Conservation (phyloP, 2,329 filamentous ascomycete species). For the Colletotrichum tropicale region DNA sequence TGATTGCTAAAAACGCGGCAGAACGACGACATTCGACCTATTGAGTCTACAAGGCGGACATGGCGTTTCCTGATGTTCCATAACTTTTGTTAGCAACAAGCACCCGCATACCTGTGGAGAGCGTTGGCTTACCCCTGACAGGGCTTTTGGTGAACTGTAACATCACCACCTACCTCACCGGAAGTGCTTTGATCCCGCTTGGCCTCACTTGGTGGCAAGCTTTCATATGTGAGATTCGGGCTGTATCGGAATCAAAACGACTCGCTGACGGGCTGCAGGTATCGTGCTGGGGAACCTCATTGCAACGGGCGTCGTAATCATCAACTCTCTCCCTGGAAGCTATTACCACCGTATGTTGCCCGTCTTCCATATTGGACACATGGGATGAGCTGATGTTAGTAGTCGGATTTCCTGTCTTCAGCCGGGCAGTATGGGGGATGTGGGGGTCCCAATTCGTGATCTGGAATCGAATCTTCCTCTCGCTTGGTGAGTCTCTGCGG, state of each 20-base stretch:
- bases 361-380: fast-evolving
- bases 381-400: not conserved
- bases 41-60: conserved; percentile 44
- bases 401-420: conserved; percentile 37
- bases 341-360: conserved; percentile 41
- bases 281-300: conserved; percentile 43
- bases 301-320: conserved; percentile 40
- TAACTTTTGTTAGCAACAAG: conserved; percentile 41
- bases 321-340: conserved; percentile 47
- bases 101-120: no score
- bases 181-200: conserved; percentile 44
- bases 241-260: not conserved
- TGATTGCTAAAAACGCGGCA: conserved; percentile 13
- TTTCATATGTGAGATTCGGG: conserved; percentile 35
- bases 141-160: conserved; percentile 53
- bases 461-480: conserved; percentile 44
- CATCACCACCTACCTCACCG: conserved; percentile 44
- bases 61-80: conserved; percentile 48
- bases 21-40: conserved; percentile 57
- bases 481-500: conserved; percentile 35
- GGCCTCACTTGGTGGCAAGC: conserved; percentile 48
- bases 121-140: conserved; percentile 18
- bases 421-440: conserved; percentile 34
- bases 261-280: conserved; percentile 7
- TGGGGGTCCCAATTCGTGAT: conserved; percentile 28